phyloP scores from a whole-genome alignment of 2,329 filamentous ascomycete species.

The Sarocladiaceae sp. region DNA sequence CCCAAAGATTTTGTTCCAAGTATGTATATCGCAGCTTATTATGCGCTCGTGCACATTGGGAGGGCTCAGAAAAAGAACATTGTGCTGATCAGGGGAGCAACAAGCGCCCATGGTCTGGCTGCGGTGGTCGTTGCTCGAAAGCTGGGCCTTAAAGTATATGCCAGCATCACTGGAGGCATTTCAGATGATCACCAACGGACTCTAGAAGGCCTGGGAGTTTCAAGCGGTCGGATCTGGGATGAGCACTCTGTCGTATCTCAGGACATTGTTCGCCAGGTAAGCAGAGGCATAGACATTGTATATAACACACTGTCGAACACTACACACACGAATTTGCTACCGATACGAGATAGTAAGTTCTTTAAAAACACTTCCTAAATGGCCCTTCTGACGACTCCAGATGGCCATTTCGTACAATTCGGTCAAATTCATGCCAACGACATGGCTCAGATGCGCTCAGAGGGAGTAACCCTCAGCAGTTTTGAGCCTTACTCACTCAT shows the following conservation, averaged over 20 bases:
- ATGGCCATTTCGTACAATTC: neutral
- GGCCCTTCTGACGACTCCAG: too few relatives aligned
- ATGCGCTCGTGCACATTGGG: constrained; percentile 33
- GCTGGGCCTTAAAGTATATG: constrained; percentile 36
- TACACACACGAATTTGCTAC: too few relatives aligned
- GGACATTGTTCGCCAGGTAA: constrained; percentile 1
- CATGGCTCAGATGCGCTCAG: neutral
- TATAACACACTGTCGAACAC: constrained; percentile 44
- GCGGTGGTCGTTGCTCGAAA: constrained; percentile 36
- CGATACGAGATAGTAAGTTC: too few relatives aligned
- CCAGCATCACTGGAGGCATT: constrained; percentile 29
- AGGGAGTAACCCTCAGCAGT: neutral
- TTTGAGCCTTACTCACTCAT: neutral
- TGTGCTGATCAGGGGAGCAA: constrained; percentile 40
- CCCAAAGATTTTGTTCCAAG: constrained; percentile 28
- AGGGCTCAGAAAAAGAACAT: constrained; percentile 21
- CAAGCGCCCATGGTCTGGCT: constrained; percentile 38
- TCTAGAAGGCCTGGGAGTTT: constrained; percentile 31
- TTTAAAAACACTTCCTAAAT: too few relatives aligned
- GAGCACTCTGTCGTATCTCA: constrained; percentile 29
- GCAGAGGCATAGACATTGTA: constrained; percentile 36
- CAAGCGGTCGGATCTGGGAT: constrained; percentile 32
- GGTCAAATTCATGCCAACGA: neutral
- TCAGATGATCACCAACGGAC: constrained; percentile 29
- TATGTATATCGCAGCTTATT: constrained; percentile 36